Evolutionary conservation across 257 asterid species (phyloP).

Genomic region (Solanum appendiculatum): DNA sequence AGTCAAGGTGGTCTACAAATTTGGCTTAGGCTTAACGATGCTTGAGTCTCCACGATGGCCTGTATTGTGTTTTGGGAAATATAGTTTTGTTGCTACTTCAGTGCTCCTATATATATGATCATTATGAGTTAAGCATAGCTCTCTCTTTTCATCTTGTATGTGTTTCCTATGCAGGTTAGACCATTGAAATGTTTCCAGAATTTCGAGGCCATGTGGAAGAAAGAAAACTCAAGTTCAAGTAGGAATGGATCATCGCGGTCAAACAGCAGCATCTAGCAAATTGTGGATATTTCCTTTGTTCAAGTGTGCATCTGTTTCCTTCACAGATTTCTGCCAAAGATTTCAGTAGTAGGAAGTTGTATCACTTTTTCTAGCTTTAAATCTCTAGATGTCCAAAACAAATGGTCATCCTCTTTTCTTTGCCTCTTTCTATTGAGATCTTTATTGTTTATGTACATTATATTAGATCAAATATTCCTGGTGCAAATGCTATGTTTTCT

Average conservation of each 20-base stretch:
- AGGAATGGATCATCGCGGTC: constrained; percentile 33
- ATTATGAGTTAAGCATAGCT: neutral
- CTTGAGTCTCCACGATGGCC: neutral
- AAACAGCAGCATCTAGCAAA: constrained; percentile 15
- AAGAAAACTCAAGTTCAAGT: constrained; percentile 29
- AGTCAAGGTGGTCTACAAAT: neutral
- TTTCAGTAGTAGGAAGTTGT: neutral
- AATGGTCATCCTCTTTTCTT: neutral
- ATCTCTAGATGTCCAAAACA: neutral
- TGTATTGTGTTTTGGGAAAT: neutral
- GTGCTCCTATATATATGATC: neutral
- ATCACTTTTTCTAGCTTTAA: neutral
- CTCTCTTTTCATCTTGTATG: neutral
- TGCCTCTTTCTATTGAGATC: neutral
- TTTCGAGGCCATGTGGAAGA: constrained; percentile 45
- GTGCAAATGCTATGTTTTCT: neutral
- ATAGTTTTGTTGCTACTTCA: neutral
- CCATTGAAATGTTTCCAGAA: constrained; percentile 70
- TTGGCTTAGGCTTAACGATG: neutral
- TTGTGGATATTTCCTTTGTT: neutral
- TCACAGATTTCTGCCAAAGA: neutral
- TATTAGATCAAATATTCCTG: neutral
- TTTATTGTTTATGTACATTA: neutral
- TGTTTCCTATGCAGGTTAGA: constrained; percentile 43
- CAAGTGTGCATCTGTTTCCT: neutral